Evolutionary conservation across 2,329 filamentous ascomycete species (phyloP).

Genomic region (Macrophomina phaseolina): DNA sequence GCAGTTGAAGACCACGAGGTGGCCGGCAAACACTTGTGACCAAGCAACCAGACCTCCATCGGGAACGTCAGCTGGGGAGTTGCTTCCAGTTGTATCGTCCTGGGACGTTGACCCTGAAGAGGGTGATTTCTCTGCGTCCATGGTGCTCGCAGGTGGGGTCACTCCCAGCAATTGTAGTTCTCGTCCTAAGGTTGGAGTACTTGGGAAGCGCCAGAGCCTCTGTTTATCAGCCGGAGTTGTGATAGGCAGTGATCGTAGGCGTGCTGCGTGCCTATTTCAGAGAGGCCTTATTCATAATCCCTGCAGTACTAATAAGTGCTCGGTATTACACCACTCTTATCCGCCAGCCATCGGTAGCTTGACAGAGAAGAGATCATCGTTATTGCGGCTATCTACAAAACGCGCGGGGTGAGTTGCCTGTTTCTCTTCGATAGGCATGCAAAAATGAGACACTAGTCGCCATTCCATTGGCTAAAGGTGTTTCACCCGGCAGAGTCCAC

Average conservation of each 20-base stretch:
- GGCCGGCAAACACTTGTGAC: slow-evolving; percentile 23
- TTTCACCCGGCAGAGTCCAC: too few relatives aligned
- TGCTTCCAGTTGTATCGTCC: not conserved
- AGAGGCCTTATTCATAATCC: not conserved
- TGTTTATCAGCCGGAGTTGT: not conserved
- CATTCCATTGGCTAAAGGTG: too few relatives aligned
- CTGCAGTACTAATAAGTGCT: not conserved
- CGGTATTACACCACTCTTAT: not conserved
- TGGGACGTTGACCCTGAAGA: not conserved
- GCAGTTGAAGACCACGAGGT: slow-evolving; percentile 28
- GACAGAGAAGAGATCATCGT: not conserved
- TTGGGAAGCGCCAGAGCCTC: too few relatives aligned
- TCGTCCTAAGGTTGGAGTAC: too few relatives aligned
- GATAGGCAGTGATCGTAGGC: not conserved
- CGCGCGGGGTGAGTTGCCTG: too few relatives aligned
- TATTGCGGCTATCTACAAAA: too few relatives aligned
- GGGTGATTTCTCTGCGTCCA: not conserved
- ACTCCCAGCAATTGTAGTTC: not conserved
- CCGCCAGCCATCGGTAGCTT: not conserved
- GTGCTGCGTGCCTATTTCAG: not conserved
- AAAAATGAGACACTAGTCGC: too few relatives aligned
- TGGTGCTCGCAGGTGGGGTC: not conserved
- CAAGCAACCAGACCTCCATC: slow-evolving; percentile 20
- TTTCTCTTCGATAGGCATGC: too few relatives aligned
- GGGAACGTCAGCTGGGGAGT: not conserved